Base-by-base conservation (phyloP, 2,329 filamentous ascomycete genomes). In the Ophiostoma populinum region DNA sequence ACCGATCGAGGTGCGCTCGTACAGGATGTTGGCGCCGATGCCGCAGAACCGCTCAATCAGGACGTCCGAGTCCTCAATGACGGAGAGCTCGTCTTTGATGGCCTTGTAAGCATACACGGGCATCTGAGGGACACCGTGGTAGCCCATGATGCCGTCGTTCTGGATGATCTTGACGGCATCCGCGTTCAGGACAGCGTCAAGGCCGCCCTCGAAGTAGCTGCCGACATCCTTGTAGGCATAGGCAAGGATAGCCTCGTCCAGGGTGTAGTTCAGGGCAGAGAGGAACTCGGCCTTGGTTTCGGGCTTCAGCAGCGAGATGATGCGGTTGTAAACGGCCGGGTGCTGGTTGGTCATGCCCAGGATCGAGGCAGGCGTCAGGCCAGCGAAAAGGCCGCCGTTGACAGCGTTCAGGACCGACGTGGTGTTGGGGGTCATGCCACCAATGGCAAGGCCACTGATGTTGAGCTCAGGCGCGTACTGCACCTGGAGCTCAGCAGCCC, bases 61-160 rank as follows among this genome's bases (percentile, higher is more conserved):
- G 3, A 38, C 46, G 38, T 64, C 59, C 2, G 56, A 63, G 21
- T 59, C 55, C 7, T 44, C 47, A n/a, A 61, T 47, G 7, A 49
- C 46, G 24, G 51, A 57, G 32, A 63, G 44, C 40, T 62, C 53
- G 37, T 67, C 62, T 5, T 48, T 31, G 30, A 58, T 49, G 2
- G 60, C 56, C 42, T 67, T 63, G 49, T 66, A 64, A 2, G 58
- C 51, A 30, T 57, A 59, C 1, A 65, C 21, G 2, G 62, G 62
- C 47, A 61, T 58, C 35, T 54, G 45, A 2, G 63, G 63, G 4
- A 56, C 47, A 26, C 58, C 57, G 40, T 61, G 55, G 26, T 48
- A 48, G 30, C 48, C 48, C 49, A 52, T 51, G 29, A 45, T 42
- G 19, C 51, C 54, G 35, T 57, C 52, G 10, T 40, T 38, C 18